These are phyloP conservation scores for Dalbergia cultrata DNA, from an alignment of 306 rosid species.

Conservation along the genomic window DNA sequence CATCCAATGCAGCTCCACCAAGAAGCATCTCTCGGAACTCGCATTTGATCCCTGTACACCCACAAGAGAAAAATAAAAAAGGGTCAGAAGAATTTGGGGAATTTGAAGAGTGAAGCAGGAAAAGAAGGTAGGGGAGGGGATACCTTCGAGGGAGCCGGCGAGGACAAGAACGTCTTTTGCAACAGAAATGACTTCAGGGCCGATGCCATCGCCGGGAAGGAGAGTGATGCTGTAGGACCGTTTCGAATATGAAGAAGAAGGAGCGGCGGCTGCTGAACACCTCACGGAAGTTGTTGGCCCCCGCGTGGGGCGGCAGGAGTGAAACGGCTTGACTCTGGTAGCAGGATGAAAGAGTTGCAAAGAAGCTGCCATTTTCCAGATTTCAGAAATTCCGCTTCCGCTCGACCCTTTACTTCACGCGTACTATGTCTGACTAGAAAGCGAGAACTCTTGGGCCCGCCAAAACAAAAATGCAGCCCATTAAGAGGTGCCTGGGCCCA, in stretches of 20 bases:
- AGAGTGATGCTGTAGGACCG: conserved; percentile 75
- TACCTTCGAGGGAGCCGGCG: conserved; percentile 75
- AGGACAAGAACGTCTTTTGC: conserved; percentile 82
- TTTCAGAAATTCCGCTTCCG: no score
- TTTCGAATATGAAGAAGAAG: conserved; percentile 48
- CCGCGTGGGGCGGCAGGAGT: conserved; percentile 11
- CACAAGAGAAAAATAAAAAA: neutral
- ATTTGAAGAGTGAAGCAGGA: neutral
- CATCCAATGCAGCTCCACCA: conserved; percentile 94
- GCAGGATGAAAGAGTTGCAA: conserved; percentile 53
- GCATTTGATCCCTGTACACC: conserved; percentile 66
- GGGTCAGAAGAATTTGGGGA: neutral
- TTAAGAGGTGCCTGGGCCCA: no score
- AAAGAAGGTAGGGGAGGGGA: neutral
- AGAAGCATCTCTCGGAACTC: conserved; percentile 75
- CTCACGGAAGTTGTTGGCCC: conserved; percentile 46
- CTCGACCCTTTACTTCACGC: no score
- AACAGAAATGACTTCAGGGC: conserved; percentile 86
- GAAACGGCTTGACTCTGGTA: conserved; percentile 39
- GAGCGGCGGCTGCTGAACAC: conserved; percentile 60
- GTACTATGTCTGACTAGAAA: no score
- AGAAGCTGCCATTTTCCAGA: conserved; percentile 58
- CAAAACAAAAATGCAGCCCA: no score
- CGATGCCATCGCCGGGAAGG: conserved; percentile 96
- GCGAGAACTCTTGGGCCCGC: no score